Conservation (phyloP, 306 rosid genomes). For the Vigna unguiculata region DNA sequence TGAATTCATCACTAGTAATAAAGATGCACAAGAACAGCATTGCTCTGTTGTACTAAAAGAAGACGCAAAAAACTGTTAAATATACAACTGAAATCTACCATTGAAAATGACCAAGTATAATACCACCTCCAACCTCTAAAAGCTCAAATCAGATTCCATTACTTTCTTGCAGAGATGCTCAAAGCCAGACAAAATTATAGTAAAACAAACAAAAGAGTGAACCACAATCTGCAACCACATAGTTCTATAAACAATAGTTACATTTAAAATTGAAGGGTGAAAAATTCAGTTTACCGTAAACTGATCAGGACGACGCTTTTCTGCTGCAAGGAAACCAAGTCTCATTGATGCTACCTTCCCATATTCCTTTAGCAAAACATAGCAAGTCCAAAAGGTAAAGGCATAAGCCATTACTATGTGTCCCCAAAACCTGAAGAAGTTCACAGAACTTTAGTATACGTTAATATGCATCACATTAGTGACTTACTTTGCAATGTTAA, state of each 20-base stretch:
- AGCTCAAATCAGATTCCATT: not conserved
- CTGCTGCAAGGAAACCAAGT: constrained; percentile 72
- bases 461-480: not conserved
- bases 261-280: constrained; percentile 3
- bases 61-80: constrained; percentile 8
- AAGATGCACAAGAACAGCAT: constrained; percentile 14
- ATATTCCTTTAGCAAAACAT: constrained; percentile 72
- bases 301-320: constrained; percentile 81
- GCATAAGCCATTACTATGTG: constrained; percentile 77
- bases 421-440: constrained; percentile 71
- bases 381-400: constrained; percentile 84
- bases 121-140: not conserved
- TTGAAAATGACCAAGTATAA: not conserved
- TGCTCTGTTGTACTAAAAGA: not conserved
- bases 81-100: not conserved
- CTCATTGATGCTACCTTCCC: constrained; percentile 67
- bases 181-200: not conserved
- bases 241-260: constrained; percentile 9
- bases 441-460: not conserved
- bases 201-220: not conserved
- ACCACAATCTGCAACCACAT: not conserved
- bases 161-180: not conserved
- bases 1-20: constrained; percentile 9
- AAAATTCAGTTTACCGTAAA: constrained; percentile 61
- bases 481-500: not conserved